Percentiles rank a stretch among this genome's conserved stretches.
Conservation (phyloP, 352 stramenopile species). For the Phytophthora fragariaefolia region DNA sequence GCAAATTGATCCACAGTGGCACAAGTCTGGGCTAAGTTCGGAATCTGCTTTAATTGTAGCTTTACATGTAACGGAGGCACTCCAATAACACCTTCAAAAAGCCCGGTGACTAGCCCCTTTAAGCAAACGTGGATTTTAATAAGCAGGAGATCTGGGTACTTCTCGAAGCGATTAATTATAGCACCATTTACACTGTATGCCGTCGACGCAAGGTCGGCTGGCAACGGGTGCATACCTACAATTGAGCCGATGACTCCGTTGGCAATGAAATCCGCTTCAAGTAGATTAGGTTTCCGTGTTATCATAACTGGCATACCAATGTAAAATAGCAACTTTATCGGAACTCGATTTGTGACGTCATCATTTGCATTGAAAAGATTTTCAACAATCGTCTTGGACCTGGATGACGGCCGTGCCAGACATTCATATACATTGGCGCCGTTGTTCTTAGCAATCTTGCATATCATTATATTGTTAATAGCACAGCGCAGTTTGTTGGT, state of each 20-base stretch:
- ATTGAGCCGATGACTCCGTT: neutral
- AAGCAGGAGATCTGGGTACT: neutral
- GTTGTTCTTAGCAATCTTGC: neutral
- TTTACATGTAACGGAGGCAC: slow-evolving; percentile 2
- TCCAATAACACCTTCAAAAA: neutral
- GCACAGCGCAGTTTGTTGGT: slow-evolving; percentile 26
- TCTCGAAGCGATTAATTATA: neutral
- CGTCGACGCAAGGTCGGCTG: neutral
- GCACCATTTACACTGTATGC: neutral
- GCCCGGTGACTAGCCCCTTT: no score
- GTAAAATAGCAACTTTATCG: slow-evolving; percentile 25
- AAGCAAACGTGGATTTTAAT: neutral
- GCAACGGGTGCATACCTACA: neutral
- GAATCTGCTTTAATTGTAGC: no score
- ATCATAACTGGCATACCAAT: slow-evolving; percentile 25
- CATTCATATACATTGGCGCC: slow-evolving; percentile 5
- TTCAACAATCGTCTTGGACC: slow-evolving; percentile 1
- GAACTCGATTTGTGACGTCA: slow-evolving; percentile 7
- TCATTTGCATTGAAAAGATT: slow-evolving; percentile 18
- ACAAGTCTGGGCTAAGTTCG: neutral
- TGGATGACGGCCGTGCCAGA: neutral
- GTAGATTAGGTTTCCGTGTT: slow-evolving; percentile 7
- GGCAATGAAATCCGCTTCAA: neutral
- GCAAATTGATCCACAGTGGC: slow-evolving; percentile 24
- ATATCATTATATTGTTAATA: slow-evolving; percentile 23